Evolutionary conservation across 2,329 filamentous ascomycete species (phyloP).

Genomic region (Didymella keratinophila): DNA sequence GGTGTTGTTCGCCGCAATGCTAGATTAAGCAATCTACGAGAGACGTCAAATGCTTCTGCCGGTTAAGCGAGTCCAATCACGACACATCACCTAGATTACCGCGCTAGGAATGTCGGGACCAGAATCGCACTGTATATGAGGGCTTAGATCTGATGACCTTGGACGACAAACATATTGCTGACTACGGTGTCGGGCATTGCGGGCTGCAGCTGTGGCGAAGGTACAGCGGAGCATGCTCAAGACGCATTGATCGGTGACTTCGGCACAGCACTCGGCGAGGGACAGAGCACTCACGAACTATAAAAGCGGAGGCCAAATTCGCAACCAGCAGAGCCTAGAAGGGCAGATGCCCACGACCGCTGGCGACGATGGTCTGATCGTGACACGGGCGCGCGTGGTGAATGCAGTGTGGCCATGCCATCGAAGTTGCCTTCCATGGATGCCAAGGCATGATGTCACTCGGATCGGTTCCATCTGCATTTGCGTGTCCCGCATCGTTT

Average conservation of each 20-base stretch:
- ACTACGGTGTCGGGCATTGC: not conserved
- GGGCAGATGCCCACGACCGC: no score
- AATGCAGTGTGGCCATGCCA: not conserved
- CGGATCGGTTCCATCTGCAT: no score
- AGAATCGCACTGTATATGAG: not conserved
- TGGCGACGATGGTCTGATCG: not conserved
- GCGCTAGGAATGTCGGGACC: conserved; percentile 12
- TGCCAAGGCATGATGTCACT: not conserved
- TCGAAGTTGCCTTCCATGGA: not conserved
- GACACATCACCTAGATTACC: not conserved
- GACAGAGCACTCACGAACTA: no score
- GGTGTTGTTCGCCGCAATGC: conserved; percentile 4
- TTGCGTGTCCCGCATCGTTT: no score
- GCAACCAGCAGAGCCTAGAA: not conserved
- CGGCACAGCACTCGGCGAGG: not conserved
- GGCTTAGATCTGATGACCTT: not conserved
- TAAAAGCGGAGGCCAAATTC: not conserved
- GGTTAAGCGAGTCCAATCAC: conserved; percentile 9
- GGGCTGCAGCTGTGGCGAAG: not conserved
- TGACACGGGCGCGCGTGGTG: not conserved
- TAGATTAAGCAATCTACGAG: conserved; percentile 15
- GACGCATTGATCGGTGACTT: no score
- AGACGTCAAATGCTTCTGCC: conserved; percentile 9
- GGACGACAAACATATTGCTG: not conserved
- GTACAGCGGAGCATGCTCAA: not conserved